Evolutionary conservation across 2,329 filamentous ascomycete species (phyloP).

Genomic region (Fusarium sp.): DNA sequence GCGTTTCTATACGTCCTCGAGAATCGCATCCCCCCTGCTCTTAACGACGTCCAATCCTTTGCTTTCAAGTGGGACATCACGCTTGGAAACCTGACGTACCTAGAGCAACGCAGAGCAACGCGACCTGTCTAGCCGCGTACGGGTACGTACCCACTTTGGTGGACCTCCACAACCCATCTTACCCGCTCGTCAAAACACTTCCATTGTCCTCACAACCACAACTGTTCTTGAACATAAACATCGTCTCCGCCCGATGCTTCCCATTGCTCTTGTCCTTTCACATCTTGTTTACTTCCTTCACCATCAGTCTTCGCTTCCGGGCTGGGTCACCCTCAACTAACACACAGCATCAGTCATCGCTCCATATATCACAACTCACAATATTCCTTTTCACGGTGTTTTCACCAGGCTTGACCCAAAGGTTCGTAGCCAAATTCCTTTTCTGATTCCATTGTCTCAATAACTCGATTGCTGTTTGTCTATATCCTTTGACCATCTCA

Average conservation of each 20-base stretch:
- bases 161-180: constrained; percentile 42
- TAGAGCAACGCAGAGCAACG: constrained; percentile 49
- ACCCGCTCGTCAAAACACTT: constrained; percentile 53
- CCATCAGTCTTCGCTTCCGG: constrained; percentile 26
- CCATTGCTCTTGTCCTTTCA: constrained; percentile 41
- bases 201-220: constrained; percentile 49
- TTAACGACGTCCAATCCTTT: constrained; percentile 40
- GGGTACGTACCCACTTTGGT: constrained; percentile 49
- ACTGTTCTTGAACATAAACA: constrained; percentile 50
- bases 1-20: constrained; percentile 39
- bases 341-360: constrained; percentile 43
- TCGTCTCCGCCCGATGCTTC: constrained; percentile 43
- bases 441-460: constrained; percentile 48
- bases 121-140: constrained; percentile 44
- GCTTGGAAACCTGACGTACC: constrained; percentile 44
- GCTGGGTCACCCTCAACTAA: constrained; percentile 43
- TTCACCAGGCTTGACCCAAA: constrained; percentile 50
- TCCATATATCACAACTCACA: constrained; percentile 46
- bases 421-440: constrained; percentile 49
- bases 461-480: constrained; percentile 14
- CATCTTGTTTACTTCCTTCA: constrained; percentile 41
- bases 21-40: constrained; percentile 23
- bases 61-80: constrained; percentile 44
- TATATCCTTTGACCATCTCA: constrained; percentile 8
- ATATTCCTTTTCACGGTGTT: constrained; percentile 53